These are phyloP conservation scores for Polygonum maritimum DNA, from an alignment of 148 eudicot species.

Conservation along the genomic window DNA sequence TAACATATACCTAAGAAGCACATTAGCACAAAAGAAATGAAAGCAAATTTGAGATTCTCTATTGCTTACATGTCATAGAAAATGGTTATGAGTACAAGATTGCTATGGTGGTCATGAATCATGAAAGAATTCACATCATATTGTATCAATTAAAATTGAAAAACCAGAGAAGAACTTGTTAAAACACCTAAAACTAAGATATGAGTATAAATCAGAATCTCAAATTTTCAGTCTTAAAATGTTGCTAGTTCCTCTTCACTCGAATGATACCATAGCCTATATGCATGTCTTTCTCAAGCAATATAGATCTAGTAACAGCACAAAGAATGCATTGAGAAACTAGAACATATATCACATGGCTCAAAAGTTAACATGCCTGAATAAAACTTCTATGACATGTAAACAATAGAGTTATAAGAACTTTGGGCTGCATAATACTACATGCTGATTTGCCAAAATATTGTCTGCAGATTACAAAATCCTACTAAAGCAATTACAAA, in stretches of 20 bases:
- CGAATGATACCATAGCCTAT: not conserved
- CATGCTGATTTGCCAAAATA: not conserved
- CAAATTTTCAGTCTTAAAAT: not conserved
- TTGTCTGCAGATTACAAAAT: not conserved
- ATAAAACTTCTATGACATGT: not conserved
- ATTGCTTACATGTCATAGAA: too few relatives aligned
- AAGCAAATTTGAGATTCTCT: too few relatives aligned
- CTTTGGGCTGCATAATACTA: not conserved
- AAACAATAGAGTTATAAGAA: not conserved
- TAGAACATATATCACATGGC: not conserved
- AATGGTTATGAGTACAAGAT: not conserved
- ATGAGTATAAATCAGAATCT: not conserved
- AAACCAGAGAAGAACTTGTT: not conserved
- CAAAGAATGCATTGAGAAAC: not conserved
- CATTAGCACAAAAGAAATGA: not conserved
- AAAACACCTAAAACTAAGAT: not conserved
- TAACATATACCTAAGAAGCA: not conserved
- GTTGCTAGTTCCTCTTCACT: not conserved
- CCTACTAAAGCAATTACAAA: not conserved
- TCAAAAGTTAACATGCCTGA: not conserved
- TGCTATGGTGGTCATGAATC: not conserved
- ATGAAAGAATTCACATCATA: not conserved
- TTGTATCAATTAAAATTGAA: not conserved
- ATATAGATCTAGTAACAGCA: not conserved
- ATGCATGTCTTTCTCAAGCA: not conserved